Evolutionary conservation across 2,329 filamentous ascomycete species (phyloP).

Genomic region (Pyricularia sp.): DNA sequence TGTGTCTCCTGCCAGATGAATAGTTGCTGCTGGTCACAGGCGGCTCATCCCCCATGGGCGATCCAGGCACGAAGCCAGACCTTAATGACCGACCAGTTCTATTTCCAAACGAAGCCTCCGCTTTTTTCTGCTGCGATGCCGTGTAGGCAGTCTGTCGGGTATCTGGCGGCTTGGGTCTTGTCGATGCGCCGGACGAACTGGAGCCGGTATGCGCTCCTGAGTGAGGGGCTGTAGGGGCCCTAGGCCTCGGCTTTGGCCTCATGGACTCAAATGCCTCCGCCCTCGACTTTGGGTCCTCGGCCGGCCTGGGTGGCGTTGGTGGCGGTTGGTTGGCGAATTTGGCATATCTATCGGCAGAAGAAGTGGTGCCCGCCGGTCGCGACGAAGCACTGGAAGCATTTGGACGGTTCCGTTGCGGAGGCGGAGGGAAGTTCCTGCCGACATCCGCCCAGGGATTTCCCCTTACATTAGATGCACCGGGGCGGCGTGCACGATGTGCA

Average conservation of each 20-base stretch:
- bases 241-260: constrained; percentile 11
- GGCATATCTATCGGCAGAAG: constrained; percentile 13
- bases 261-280: constrained; percentile 25
- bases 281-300: constrained; percentile 8
- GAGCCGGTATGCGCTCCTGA: background rate
- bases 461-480: constrained; percentile 38
- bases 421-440: constrained; percentile 34
- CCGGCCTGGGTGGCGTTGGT: constrained; percentile 7
- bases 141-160: constrained; percentile 25
- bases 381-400: constrained; percentile 9
- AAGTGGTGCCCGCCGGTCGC: constrained; percentile 9
- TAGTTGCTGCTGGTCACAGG: constrained; percentile 38
- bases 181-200: background rate
- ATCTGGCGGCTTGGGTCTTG: constrained; percentile 9
- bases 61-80: constrained; percentile 35
- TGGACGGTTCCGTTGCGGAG: constrained; percentile 16
- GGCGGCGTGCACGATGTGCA: constrained; percentile 27
- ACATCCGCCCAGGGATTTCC: constrained; percentile 45
- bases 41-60: constrained; percentile 39
- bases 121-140: constrained; percentile 38
- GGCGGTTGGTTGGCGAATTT: constrained; percentile 9
- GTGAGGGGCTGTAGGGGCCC: constrained; percentile 10
- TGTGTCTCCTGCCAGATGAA: constrained; percentile 18
- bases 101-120: constrained; percentile 40
- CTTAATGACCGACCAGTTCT: constrained; percentile 18